Percentiles rank a stretch among this genome's conserved stretches.
phyloP scores from a whole-genome alignment of 331 rosid genomes.

The Erythrophleum ivorense region DNA sequence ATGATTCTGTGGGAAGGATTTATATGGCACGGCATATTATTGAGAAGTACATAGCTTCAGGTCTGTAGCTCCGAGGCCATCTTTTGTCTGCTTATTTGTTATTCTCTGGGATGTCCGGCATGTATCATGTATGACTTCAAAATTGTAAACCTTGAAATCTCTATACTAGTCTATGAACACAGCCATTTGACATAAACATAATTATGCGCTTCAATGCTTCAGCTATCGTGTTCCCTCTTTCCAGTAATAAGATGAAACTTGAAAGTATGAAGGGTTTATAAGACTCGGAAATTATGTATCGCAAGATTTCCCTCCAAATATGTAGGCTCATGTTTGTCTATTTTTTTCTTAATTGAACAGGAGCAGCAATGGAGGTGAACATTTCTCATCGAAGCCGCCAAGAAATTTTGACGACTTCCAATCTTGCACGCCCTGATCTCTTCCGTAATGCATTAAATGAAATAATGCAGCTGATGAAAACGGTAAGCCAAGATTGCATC shows the following conservation, averaged over 20 bases:
- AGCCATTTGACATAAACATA: constrained; percentile 2
- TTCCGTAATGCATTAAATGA: constrained; percentile 75
- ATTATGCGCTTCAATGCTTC: constrained; percentile 23
- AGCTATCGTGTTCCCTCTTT: neutral
- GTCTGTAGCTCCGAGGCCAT: constrained; percentile 46
- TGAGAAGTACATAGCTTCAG: constrained; percentile 86
- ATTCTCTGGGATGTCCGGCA: neutral
- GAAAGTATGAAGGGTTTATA: constrained; percentile 6
- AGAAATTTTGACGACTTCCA: constrained; percentile 74
- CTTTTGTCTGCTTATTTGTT: constrained; percentile 21
- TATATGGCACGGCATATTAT: constrained; percentile 97
- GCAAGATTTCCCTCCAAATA: constrained; percentile 26
- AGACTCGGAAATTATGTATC: neutral
- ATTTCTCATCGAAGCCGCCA: constrained; percentile 87
- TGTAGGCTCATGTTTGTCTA: neutral
- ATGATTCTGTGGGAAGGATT: constrained; percentile 86
- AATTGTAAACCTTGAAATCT: constrained; percentile 21
- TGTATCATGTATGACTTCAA: neutral
- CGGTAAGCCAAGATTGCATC: constrained; percentile 45
- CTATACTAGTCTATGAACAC: constrained; percentile 18
- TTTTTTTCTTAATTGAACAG: constrained; percentile 48
- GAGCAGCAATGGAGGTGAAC: constrained; percentile 87
- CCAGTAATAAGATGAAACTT: constrained; percentile 26
- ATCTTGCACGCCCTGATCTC: constrained; percentile 74
- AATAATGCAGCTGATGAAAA: constrained; percentile 78